Base-by-base conservation (phyloP, 2,329 filamentous ascomycete genomes). In the Sporothrix globosa region DNA sequence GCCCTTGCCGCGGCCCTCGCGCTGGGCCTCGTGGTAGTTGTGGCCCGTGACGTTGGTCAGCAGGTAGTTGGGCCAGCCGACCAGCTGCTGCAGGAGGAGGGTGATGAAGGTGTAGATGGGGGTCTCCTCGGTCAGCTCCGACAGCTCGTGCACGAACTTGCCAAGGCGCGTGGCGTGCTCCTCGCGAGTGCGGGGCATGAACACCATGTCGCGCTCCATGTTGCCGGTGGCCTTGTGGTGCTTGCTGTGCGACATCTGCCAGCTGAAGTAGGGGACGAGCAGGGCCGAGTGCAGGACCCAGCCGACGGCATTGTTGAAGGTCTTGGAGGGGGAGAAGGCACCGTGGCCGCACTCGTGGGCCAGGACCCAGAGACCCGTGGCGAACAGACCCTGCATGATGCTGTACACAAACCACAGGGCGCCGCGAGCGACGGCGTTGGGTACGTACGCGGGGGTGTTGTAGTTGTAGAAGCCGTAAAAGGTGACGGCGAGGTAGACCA, bases 211-310 rank as follows among this genome's bases (percentile, higher is more conserved):
- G 76, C 95, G 92, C 83, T 96, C 93, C 83, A 99, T 90, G 86
- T 99, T 89, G 77, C 94, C 96, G 52, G 96, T 99, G 74, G 94
- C 93, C 88, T 98, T 98, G 91, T 99, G 96, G 86, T 99, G 96
- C 89, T 97, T 97, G 85, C 93, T 92, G 84, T 99, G 96, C 75
- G 93, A 97, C 82, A 98, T 94, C 85, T 99, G 97, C 96, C 96
- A 99, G 79, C 93, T 97, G 85, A 97, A 99, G 85, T 98, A 99
- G 27, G 96, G 96, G 65, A 99, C 75, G 11, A 97, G 86, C 52
- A 97, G 88, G 58, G 89, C 81, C 50, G 94, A 97, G 84, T 98
- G 95, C 76, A 92, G 88, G 79, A 97, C 81, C 92, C 92, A 97
- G 77, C 95, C 95, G 69, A 96, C 93, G 27, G 91, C 88, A 82